phyloP scores from a whole-genome alignment of 805 yeast genomes.

The Sugiyamaella mastotermitis region DNA sequence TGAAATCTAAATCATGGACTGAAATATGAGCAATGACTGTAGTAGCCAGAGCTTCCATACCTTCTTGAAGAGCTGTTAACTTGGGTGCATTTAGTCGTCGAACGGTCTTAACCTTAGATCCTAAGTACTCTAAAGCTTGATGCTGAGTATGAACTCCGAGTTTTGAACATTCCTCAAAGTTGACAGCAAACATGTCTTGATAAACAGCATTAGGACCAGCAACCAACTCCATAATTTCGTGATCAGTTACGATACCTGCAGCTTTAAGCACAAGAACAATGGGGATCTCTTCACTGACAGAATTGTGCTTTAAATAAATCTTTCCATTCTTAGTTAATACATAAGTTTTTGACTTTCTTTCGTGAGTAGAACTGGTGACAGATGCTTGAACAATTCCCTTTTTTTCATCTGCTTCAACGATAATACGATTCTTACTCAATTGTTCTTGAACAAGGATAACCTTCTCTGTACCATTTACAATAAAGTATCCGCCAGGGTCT shows the following conservation, averaged over 20 bases:
- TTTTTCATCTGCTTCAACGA: slow-evolving; percentile 95
- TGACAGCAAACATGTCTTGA: slow-evolving; percentile 88
- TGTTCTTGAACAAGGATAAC: slow-evolving; percentile 97
- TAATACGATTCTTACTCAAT: slow-evolving; percentile 91
- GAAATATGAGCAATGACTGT: slow-evolving; percentile 94
- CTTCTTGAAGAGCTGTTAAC: slow-evolving; percentile 79
- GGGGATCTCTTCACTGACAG: slow-evolving; percentile 92
- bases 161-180: slow-evolving; percentile 88
- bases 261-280: slow-evolving; percentile 91
- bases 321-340: slow-evolving; percentile 87
- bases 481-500: slow-evolving; percentile 98
- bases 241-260: slow-evolving; percentile 86
- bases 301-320: slow-evolving; percentile 89
- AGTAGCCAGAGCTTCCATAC: slow-evolving; percentile 84
- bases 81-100: slow-evolving; percentile 83
- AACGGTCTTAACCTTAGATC: slow-evolving; percentile 85
- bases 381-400: slow-evolving; percentile 94
- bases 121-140: slow-evolving; percentile 88
- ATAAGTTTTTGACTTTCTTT: slow-evolving; percentile 94
- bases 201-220: slow-evolving; percentile 85
- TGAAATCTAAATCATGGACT: slow-evolving; percentile 75
- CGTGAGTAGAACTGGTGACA: slow-evolving; percentile 97
- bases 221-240: slow-evolving; percentile 88
- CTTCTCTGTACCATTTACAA: slow-evolving; percentile 90
- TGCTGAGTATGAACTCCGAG: slow-evolving; percentile 83